phyloP scores from a whole-genome alignment of 257 asterid species.

The Ophiorrhiza pumila region DNA sequence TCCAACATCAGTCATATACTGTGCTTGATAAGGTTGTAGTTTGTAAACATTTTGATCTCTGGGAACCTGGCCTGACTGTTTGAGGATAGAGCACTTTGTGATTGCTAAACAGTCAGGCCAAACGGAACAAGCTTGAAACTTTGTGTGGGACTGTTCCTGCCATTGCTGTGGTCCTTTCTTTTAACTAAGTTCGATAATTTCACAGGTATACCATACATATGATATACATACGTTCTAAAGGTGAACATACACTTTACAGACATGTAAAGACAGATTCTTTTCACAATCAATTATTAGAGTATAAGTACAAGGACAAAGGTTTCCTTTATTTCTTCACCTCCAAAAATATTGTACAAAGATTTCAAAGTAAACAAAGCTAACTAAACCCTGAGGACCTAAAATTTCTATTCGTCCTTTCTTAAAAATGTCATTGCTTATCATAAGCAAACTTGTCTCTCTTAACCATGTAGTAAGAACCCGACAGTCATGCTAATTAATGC shows the following conservation, averaged over 20 bases:
- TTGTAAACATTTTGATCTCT: too few relatives aligned
- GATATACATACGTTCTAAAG: background rate
- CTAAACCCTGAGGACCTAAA: background rate
- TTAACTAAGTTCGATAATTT: background rate
- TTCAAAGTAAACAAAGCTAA: background rate
- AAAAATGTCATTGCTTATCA: background rate
- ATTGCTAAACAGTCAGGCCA: too few relatives aligned
- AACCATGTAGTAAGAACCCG: slow-evolving; percentile 32
- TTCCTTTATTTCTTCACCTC: background rate
- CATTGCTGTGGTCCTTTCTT: background rate
- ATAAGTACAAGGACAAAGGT: background rate
- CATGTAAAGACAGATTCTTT: background rate
- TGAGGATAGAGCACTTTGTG: background rate
- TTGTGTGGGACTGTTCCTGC: background rate
- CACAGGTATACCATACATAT: background rate
- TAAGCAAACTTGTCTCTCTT: background rate
- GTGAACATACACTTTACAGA: background rate
- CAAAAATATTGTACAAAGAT: background rate
- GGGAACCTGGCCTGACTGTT: background rate
- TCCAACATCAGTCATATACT: background rate
- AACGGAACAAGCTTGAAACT: background rate
- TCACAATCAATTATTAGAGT: background rate
- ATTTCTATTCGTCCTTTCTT: background rate
- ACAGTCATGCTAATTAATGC: slow-evolving; percentile 34
- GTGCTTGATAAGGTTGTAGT: background rate